Evolutionary conservation across 108 stramenopile genomes (phyloP).

Genomic region (Skeletonema potamos): DNA sequence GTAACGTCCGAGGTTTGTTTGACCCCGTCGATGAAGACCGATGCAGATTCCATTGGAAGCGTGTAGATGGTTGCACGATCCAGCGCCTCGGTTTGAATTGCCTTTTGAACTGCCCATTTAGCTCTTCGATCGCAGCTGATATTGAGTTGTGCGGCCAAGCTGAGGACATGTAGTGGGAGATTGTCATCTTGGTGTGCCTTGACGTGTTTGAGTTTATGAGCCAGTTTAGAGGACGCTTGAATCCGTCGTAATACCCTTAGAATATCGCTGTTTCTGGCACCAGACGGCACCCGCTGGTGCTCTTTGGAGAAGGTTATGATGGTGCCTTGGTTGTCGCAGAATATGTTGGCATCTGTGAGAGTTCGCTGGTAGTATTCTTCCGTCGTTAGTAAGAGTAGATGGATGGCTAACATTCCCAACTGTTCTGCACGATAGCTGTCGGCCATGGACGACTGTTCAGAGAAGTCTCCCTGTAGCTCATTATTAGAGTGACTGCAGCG

Average conservation of each 20-base stretch:
- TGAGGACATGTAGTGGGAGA: not conserved
- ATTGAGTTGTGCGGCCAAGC: not conserved
- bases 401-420: slow-evolving; percentile 18
- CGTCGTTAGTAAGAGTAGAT: not conserved
- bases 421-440: slow-evolving; percentile 6
- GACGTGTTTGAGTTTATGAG: not conserved
- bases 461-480: not conserved
- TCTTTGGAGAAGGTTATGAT: not conserved
- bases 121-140: not conserved
- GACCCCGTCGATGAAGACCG: not conserved
- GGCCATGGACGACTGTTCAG: not conserved
- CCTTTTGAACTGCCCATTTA: no score
- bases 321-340: not conserved
- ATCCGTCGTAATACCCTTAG: not conserved
- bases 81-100: no score
- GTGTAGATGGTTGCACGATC: no score
- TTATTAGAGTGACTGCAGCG: not conserved
- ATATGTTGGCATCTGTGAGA: not conserved
- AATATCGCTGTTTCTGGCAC: not conserved
- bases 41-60: not conserved
- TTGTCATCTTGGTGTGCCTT: not conserved
- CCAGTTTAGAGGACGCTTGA: no score
- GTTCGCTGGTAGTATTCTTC: not conserved
- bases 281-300: not conserved
- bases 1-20: not conserved